Base-by-base conservation (phyloP, 106 monocot species). In the Ottelia alismoides region DNA sequence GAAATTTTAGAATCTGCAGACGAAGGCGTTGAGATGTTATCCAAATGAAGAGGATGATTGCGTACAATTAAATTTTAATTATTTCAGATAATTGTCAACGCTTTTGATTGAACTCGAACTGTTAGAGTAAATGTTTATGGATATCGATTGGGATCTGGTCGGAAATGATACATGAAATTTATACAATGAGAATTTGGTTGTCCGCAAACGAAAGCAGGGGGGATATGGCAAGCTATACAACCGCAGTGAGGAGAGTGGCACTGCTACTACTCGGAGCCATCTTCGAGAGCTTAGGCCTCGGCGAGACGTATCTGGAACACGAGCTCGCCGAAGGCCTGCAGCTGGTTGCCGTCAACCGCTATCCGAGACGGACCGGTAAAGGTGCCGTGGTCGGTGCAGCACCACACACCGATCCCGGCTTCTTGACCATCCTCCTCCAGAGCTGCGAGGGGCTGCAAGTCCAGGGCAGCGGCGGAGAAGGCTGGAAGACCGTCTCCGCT, bases 391-490 rank as follows among this genome's bases (percentile, higher is more conserved):
- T 10, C 1, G 85, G 80, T 30, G 58, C 83, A 26, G 76, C 83
- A 20, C 71, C 83, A 32, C 88, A 89, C 76, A 89, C 88, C 12
- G 88, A 89, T 40, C 83, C 88, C 28, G 88, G 88, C 4, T 83
- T 83, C 17, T 67, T 89, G 66, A 83, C 83, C 62, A 76, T 85
- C 52, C 85, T 85, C 56, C 80, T 80, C 76, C 85, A 85, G 60
- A 80, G 80, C 31, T 79, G 80, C 73, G 31, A 55, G 46, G 70
- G 80, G 17, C 70, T 65, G 27, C 80, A 76, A 54, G 73, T 85
- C 35, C 85, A 85, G 65, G 62, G 76, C 11, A 59, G 80, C n/a
- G 76, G 74, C 50, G n/a, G n/a, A n/a, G 73, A 74, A 56, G 85
- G 76, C 19, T 27, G 28, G 12, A 83, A 83, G 88, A 31, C 83